Conservation (phyloP, 441 rosid species). For the Erodium texanum region DNA sequence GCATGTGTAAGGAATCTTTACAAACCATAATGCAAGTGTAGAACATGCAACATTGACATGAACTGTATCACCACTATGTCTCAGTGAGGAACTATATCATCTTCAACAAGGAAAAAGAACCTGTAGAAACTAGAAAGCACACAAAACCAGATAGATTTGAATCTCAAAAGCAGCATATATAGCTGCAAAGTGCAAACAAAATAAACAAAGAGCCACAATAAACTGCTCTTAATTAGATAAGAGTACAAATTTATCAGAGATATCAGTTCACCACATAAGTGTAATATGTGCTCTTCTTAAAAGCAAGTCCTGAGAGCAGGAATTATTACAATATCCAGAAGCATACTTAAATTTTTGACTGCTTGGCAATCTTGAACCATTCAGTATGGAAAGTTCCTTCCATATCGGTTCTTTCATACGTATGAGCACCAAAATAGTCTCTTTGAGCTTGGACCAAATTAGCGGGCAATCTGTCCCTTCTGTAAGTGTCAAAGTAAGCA, state of each 20-base stretch:
- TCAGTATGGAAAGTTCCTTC: conserved; percentile 89
- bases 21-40: not conserved
- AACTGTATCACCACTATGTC: not conserved
- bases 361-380: conserved; percentile 88
- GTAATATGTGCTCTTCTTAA: not conserved
- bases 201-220: conserved; percentile 6
- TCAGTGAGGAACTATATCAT: conserved; percentile 7
- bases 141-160: conserved; percentile 6
- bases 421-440: conserved; percentile 90
- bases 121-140: not conserved
- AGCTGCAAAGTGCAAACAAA: conserved; percentile 5
- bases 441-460: conserved; percentile 89
- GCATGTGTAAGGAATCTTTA: conserved; percentile 6
- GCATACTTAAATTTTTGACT: conserved; percentile 36
- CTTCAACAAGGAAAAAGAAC: not conserved
- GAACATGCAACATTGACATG: not conserved
- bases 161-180: not conserved
- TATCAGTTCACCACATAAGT: conserved; percentile 3
- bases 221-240: not conserved
- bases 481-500: conserved; percentile 80
- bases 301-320: conserved; percentile 21
- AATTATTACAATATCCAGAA: conserved; percentile 20
- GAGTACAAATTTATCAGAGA: conserved; percentile 10
- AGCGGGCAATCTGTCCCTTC: conserved; percentile 74
- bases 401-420: conserved; percentile 74